These are phyloP conservation scores for Vitis amurensis DNA, from an alignment of 164 flowering plant genomes.

Conservation along the genomic window DNA sequence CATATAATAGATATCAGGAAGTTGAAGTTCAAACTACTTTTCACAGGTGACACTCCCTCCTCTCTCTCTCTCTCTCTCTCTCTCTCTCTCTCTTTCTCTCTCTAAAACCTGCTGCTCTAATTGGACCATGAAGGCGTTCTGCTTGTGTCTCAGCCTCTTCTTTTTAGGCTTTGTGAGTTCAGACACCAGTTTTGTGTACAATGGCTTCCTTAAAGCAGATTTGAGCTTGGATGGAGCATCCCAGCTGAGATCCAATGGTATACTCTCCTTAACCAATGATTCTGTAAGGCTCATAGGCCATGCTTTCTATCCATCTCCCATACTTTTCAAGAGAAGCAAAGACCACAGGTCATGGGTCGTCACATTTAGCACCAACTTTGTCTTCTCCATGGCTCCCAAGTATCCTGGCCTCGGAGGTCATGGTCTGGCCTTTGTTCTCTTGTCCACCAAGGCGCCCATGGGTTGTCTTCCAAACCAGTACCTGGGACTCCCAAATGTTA, in stretches of 20 bases:
- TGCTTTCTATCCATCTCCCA: background rate
- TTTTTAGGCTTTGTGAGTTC: too few species aligned
- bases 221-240: background rate
- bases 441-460: background rate
- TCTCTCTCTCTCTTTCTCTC: too few species aligned
- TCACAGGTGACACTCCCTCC: too few species aligned
- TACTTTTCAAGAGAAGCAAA: background rate
- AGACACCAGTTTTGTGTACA: background rate
- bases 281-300: background rate
- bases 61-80: too few species aligned
- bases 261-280: too few species aligned
- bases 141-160: too few species aligned
- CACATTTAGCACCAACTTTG: conserved; percentile 8
- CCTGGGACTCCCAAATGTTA: conserved; percentile 6
- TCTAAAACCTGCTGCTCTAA: too few species aligned
- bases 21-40: too few species aligned
- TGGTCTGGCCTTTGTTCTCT: conserved; percentile 1
- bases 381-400: background rate
- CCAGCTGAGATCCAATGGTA: too few species aligned
- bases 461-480: background rate
- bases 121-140: too few species aligned
- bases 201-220: background rate
- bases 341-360: background rate
- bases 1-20: too few species aligned
- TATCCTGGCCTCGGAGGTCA: background rate